Conservation (phyloP, 139 green algal species). For the Dunaliella primolecta region DNA sequence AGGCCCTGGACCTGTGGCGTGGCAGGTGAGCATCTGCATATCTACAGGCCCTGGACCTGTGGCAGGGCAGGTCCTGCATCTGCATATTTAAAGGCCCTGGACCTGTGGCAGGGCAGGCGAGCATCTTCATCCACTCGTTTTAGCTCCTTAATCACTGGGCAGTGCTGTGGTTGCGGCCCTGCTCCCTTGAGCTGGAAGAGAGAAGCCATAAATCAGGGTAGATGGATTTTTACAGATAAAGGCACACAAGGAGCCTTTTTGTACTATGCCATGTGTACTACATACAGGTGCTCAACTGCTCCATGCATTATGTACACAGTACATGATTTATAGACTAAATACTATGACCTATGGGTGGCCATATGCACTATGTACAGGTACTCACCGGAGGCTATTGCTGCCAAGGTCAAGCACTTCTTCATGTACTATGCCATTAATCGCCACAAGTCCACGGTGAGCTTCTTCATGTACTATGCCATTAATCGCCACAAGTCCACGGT, state of each 20-base stretch:
- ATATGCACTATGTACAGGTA: not conserved
- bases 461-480: constrained; percentile 91
- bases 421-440: constrained; percentile 92
- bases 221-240: too few species aligned
- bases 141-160: too few species aligned
- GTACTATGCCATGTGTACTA: not conserved
- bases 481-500: constrained; percentile 97
- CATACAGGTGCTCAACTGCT: not conserved
- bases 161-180: too few species aligned
- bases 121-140: too few species aligned
- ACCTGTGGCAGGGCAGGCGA: constrained; percentile 3
- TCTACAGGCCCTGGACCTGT: constrained; percentile 1
- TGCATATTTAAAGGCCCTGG: constrained; percentile 66
- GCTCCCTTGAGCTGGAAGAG: too few species aligned
- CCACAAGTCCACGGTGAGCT: constrained; percentile 90
- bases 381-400: not conserved
- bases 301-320: too few species aligned
- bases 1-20: not conserved
- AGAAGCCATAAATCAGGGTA: too few species aligned
- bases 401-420: constrained; percentile 90
- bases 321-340: too few species aligned
- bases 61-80: constrained; percentile 78
- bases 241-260: not conserved
- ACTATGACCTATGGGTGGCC: too few species aligned
- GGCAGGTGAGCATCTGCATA: constrained; percentile 80